phyloP scores from a whole-genome alignment of 2,329 filamentous ascomycete genomes.

The Thielaviopsis ethacetica region DNA sequence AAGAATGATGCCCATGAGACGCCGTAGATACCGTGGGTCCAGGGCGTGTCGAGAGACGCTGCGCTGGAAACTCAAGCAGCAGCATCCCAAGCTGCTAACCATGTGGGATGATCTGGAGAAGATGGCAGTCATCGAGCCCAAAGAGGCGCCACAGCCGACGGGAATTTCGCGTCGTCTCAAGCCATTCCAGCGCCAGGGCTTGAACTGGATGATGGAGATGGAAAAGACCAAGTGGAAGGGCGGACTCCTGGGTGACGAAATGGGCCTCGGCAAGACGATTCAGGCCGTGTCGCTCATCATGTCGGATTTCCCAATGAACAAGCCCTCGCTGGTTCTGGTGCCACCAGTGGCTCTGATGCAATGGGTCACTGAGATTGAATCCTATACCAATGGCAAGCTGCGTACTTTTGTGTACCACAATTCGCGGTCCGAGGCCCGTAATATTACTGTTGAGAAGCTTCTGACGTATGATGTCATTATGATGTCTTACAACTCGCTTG shows the following conservation, averaged over 20 bases:
- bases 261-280: constrained; percentile 98
- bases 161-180: constrained; percentile 75
- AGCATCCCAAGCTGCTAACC: constrained; percentile 62
- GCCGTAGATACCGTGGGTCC: neutral
- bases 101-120: constrained; percentile 73
- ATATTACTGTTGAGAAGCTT: constrained; percentile 55
- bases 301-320: constrained; percentile 79
- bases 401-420: constrained; percentile 86
- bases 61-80: constrained; percentile 16
- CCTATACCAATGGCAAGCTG: constrained; percentile 72
- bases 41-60: neutral
- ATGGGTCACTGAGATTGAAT: constrained; percentile 69
- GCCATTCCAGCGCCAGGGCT: constrained; percentile 80
- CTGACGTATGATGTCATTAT: constrained; percentile 84
- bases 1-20: neutral
- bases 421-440: constrained; percentile 69
- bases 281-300: constrained; percentile 96
- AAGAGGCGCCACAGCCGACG: constrained; percentile 33
- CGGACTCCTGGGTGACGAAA: constrained; percentile 87
- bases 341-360: constrained; percentile 92
- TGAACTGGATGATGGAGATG: constrained; percentile 89
- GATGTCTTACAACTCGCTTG: constrained; percentile 87
- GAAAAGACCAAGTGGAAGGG: constrained; percentile 75
- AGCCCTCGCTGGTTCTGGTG: constrained; percentile 74
- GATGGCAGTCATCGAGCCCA: constrained; percentile 46